Evolutionary conservation across 495 filamentous ascomycete genomes (phyloP).

Genomic region (Friedmanniomyces simplex): DNA sequence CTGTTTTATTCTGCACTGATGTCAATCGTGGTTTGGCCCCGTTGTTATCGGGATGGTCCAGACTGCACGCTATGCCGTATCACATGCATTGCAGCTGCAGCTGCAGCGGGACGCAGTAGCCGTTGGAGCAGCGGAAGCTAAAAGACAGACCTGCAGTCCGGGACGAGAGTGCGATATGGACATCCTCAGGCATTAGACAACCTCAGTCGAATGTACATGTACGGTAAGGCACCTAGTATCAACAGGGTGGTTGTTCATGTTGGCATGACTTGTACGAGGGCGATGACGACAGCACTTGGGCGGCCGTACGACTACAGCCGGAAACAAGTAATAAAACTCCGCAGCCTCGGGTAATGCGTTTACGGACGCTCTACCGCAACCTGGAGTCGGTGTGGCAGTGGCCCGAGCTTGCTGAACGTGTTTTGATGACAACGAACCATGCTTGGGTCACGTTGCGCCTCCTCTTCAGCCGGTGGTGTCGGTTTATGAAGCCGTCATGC

Average conservation of each 20-base stretch:
- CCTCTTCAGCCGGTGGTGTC: slow-evolving; percentile 1
- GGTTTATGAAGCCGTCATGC: too few species aligned
- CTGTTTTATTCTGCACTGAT: too few species aligned
- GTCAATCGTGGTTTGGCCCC: background rate
- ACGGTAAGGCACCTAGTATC: too few species aligned
- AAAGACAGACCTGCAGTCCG: slow-evolving; percentile 9
- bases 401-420: slow-evolving; percentile 9
- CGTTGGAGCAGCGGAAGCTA: slow-evolving; percentile 1
- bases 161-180: too few species aligned
- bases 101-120: slow-evolving; percentile 13
- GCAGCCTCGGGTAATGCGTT: slow-evolving; percentile 2
- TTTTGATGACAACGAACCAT: slow-evolving; percentile 8
- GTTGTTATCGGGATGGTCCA: background rate
- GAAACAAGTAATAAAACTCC: background rate
- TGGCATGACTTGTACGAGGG: background rate
- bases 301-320: background rate
- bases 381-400: background rate
- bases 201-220: too few species aligned
- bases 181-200: too few species aligned
- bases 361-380: background rate
- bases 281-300: background rate
- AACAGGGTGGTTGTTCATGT: background rate
- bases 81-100: slow-evolving; percentile 10
- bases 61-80: background rate
- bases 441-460: background rate